These are phyloP conservation scores for Collybiopsis confluens DNA, from an alignment of 768 basidiomycete genomes.

Conservation along the genomic window DNA sequence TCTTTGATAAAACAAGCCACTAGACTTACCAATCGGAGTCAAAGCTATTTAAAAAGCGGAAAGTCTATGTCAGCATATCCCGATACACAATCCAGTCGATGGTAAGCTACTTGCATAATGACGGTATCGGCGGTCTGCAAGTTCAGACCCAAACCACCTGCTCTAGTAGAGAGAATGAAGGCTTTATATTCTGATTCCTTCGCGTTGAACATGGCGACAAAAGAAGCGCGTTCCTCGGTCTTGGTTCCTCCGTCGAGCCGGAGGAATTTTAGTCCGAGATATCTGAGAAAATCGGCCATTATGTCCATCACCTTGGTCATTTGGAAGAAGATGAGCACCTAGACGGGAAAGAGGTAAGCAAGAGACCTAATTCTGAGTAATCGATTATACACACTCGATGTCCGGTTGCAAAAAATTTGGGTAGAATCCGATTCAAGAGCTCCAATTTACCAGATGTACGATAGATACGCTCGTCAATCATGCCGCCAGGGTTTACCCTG, in stretches of 20 bases:
- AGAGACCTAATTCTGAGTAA: background rate
- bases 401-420: slow-evolving; percentile 89
- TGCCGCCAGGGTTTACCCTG: slow-evolving; percentile 79
- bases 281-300: slow-evolving; percentile 92
- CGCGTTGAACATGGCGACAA: slow-evolving; percentile 88
- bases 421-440: slow-evolving; percentile 83
- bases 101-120: slow-evolving; percentile 64
- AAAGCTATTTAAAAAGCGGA: slow-evolving; percentile 41
- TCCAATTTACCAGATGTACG: slow-evolving; percentile 93
- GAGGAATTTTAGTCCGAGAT: slow-evolving; percentile 81
- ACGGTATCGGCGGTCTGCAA: slow-evolving; percentile 96
- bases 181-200: slow-evolving; percentile 82
- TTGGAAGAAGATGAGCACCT: slow-evolving; percentile 99
- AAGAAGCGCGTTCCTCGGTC: slow-evolving; percentile 87
- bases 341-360: slow-evolving; percentile 6
- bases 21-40: slow-evolving; percentile 63
- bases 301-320: slow-evolving; percentile 99
- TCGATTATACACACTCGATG: slow-evolving; percentile 62
- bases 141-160: slow-evolving; percentile 91
- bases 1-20: slow-evolving; percentile 4
- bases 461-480: slow-evolving; percentile 81
- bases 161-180: slow-evolving; percentile 91
- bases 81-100: background rate
- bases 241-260: slow-evolving; percentile 96
- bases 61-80: slow-evolving; percentile 4